Percentiles rank a stretch among this genome's conserved stretches.
These are phyloP conservation scores for Collybiopsis luxurians DNA, from an alignment of 768 basidiomycete genomes.

Conservation along the genomic window DNA sequence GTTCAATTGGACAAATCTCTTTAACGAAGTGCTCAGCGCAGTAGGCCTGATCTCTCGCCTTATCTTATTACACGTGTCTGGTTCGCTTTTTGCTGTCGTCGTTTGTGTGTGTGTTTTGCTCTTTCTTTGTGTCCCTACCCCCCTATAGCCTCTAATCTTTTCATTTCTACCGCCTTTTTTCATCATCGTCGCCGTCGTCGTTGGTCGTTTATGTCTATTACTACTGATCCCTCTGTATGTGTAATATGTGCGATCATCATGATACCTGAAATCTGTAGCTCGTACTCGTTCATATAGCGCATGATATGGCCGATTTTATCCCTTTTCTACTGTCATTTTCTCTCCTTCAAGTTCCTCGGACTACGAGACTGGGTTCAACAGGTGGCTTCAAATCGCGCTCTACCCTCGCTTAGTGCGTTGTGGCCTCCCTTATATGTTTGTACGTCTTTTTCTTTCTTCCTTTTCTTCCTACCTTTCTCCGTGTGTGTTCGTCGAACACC, in stretches of 20 bases:
- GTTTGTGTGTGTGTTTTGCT: background rate
- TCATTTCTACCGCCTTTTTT: background rate
- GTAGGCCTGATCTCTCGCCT: background rate
- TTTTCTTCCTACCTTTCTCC: no score
- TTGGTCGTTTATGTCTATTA: background rate
- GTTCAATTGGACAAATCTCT: background rate
- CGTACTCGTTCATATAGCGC: conserved; percentile 4
- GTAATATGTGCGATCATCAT: conserved; percentile 5
- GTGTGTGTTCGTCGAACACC: no score
- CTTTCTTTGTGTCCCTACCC: background rate
- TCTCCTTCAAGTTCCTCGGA: no score
- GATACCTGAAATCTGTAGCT: conserved; percentile 6
- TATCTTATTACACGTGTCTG: conserved; percentile 5
- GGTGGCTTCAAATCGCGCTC: no score
- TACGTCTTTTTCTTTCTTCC: no score
- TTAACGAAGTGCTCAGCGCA: background rate
- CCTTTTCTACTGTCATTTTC: no score
- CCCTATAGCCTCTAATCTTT: background rate
- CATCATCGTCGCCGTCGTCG: background rate
- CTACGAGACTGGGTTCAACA: no score
- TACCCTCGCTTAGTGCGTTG: no score
- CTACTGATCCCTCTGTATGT: background rate
- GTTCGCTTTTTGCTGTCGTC: conserved; percentile 3
- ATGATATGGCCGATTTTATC: no score
- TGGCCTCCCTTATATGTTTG: no score